Evolutionary conservation across 1,284 basidiomycete genomes (phyloP).

Genomic region (Xerocomus alliaceus): DNA sequence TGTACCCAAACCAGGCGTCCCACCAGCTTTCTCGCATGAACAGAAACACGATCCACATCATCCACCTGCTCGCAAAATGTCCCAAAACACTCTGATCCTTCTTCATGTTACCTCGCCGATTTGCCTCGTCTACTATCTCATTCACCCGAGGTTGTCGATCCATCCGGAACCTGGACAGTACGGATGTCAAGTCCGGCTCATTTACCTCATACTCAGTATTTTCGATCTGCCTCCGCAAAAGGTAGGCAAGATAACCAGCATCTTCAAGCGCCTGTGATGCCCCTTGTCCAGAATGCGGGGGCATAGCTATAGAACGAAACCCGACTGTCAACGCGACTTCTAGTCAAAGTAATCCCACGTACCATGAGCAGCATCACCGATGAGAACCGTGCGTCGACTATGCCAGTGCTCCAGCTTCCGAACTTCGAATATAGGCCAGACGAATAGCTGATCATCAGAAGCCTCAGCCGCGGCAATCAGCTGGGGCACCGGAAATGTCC

Average conservation of each 20-base stretch:
- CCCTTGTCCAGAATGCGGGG: slow-evolving; percentile 44
- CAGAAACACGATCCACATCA: slow-evolving; percentile 31
- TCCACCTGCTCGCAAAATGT: slow-evolving; percentile 35
- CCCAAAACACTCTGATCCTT: slow-evolving; percentile 25
- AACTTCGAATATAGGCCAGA: slow-evolving; percentile 41
- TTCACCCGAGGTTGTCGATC: slow-evolving; percentile 37
- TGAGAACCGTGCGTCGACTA: slow-evolving; percentile 33
- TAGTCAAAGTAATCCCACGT: not conserved
- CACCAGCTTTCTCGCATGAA: slow-evolving; percentile 39
- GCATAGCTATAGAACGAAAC: slow-evolving; percentile 33
- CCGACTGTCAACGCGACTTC: not conserved
- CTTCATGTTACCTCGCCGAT: slow-evolving; percentile 37
- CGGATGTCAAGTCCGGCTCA: slow-evolving; percentile 20
- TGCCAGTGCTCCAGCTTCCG: slow-evolving; percentile 36
- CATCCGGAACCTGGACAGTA: slow-evolving; percentile 34
- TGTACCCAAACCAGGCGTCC: slow-evolving; percentile 42
- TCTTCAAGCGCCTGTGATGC: slow-evolving; percentile 43
- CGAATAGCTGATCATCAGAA: slow-evolving; percentile 22
- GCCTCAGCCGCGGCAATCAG: slow-evolving; percentile 30
- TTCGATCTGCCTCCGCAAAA: slow-evolving; percentile 28
- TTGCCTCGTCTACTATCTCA: slow-evolving; percentile 36
- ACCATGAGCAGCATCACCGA: slow-evolving; percentile 45
- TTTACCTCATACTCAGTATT: not conserved
- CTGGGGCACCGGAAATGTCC: slow-evolving; percentile 42
- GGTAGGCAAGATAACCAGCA: slow-evolving; percentile 40